Conservation (phyloP, 2,329 filamentous ascomycete genomes). For the Venturia carpophila region DNA sequence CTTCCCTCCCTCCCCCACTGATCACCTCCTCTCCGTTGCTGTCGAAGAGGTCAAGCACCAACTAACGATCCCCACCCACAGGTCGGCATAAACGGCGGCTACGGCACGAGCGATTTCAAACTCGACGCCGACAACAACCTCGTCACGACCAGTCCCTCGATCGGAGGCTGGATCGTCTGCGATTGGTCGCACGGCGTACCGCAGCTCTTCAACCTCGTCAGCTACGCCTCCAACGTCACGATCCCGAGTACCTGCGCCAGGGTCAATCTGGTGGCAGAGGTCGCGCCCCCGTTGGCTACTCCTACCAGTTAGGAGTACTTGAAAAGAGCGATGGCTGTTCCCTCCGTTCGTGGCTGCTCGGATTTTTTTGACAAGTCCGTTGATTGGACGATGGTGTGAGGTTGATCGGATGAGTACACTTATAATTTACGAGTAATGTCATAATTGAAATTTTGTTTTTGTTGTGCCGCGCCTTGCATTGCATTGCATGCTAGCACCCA, state of each 20-base stretch:
- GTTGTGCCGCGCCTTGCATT: too few relatives aligned
- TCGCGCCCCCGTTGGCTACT: neutral
- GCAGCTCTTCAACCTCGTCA: neutral
- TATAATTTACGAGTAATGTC: too few relatives aligned
- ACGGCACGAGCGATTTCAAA: neutral
- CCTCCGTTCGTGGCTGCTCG: neutral
- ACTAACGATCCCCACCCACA: neutral
- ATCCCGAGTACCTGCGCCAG: neutral
- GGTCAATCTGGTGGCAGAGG: slow-evolving; percentile 2
- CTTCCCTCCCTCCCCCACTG: too few relatives aligned
- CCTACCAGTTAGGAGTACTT: neutral
- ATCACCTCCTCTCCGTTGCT: too few relatives aligned
- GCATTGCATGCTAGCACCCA: too few relatives aligned
- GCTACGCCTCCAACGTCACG: neutral
- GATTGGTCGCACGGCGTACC: neutral
- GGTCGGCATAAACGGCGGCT: neutral
- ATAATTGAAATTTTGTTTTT: too few relatives aligned
- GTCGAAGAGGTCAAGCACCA: too few relatives aligned
- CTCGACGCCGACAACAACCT: neutral
- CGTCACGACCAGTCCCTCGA: neutral
- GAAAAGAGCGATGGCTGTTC: neutral
- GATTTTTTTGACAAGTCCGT: neutral
- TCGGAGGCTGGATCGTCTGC: neutral
- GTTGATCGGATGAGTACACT: too few relatives aligned
- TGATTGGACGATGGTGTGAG: neutral